Conservation (phyloP, 768 basidiomycete species). For the Mycena filopes region DNA sequence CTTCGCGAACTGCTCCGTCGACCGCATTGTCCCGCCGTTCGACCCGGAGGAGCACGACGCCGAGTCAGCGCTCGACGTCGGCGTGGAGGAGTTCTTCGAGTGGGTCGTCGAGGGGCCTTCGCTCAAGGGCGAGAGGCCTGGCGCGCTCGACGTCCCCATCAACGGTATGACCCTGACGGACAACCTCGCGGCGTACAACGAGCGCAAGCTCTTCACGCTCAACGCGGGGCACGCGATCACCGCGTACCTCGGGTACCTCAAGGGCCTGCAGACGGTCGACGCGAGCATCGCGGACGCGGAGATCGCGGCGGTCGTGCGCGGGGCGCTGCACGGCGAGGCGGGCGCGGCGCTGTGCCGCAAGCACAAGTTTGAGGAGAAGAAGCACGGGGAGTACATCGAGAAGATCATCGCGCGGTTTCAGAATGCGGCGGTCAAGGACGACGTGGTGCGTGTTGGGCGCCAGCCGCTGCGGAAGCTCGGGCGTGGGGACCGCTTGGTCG, state of each 20-base stretch:
- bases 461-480: conserved; percentile 53
- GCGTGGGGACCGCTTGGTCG: conserved; percentile 47
- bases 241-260: conserved; percentile 51
- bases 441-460: conserved; percentile 48
- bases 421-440: conserved; percentile 49
- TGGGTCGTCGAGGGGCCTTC: conserved; percentile 5
- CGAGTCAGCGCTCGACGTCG: conserved; percentile 16
- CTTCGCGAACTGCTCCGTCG: conserved; percentile 54
- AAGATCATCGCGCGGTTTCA: conserved; percentile 45
- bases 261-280: conserved; percentile 43
- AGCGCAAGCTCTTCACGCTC: conserved; percentile 56
- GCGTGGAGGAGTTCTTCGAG: too few species aligned
- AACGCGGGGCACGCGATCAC: conserved; percentile 53
- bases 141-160: too few species aligned
- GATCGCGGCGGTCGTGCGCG: conserved; percentile 40
- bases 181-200: conserved; percentile 29
- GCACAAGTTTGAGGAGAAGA: conserved; percentile 39
- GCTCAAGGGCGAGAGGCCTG: background rate
- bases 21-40: conserved; percentile 48
- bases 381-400: conserved; percentile 44
- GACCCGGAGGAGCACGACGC: conserved; percentile 16
- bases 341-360: conserved; percentile 48
- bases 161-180: too few species aligned
- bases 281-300: conserved; percentile 43
- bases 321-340: conserved; percentile 46